Evolutionary conservation across 176 grass and related monocot genomes (phyloP), one percentile per base, ranked within the genome.

Genomic region (Oryza punctata): DNA sequence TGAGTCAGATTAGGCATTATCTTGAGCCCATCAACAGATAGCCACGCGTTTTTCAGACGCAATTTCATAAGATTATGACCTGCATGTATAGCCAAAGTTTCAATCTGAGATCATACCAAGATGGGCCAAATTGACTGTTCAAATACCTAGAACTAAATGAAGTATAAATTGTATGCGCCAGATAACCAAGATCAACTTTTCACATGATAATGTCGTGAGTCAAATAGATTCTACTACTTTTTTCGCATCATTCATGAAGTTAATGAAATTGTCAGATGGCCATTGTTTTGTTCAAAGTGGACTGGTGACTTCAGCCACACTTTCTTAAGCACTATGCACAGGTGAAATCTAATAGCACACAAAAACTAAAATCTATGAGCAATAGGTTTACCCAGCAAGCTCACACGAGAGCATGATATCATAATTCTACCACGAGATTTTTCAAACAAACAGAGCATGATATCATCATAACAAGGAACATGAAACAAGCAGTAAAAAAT

Each of bases 31-130:
- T 88, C 71, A 70, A 91, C 82, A 49, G 92, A 98, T 78, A 98
- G 79, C 88, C 88, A 97, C 63, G 92, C 86, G 59, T 97, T 97
- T 82, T 63, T 88, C 63, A 97, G 52, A 40, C 85, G 65, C 78
- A 97, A 49, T 68, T 75, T 92, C 61, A 84, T 2, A 83, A 94
- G 88, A 78, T 85, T 85, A 44, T 38, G 60, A 82, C 92, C 92
- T 97, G 86, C 43, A 35, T 35, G 33, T 35, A 35, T 44, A 70
- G 54, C 0, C 32, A 63, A 84, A 81, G 18, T 44, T 35, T 41
- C 57, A 75, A 45, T 52, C 11, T 40, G 70, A 81, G 28, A 77
- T 40, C 57, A 72, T 18, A 32, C 24, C 57, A 89, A 2, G 12
- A 18, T 67, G 13, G 10, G 7, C 29, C 41, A 30, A 37, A n/a